Evolutionary conservation across 441 rosid species (phyloP).

Genomic region (Brassica balearica): DNA sequence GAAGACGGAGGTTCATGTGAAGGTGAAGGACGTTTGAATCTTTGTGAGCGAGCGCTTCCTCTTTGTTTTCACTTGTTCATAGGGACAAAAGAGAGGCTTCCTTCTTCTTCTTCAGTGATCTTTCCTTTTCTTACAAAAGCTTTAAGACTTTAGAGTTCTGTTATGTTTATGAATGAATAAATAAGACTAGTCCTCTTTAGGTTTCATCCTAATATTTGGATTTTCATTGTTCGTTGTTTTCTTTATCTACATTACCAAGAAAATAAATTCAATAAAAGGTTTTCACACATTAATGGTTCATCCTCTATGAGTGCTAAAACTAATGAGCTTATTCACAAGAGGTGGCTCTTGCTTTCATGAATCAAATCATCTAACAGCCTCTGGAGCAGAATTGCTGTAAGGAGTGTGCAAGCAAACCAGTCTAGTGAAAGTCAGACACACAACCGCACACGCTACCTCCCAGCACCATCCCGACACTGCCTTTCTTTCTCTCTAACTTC

Average conservation of each 20-base stretch:
- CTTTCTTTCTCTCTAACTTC: constrained; percentile 64
- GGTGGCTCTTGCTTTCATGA: not conserved
- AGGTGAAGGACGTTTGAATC: constrained; percentile 39
- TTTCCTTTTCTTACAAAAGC: not conserved
- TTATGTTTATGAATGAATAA: constrained; percentile 16
- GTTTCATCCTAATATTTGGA: constrained; percentile 35
- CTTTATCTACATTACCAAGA: constrained; percentile 2
- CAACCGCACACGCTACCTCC: constrained; percentile 75
- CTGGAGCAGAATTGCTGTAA: constrained; percentile 97
- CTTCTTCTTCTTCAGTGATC: not conserved
- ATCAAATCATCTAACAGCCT: constrained; percentile 75
- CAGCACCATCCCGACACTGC: constrained; percentile 63
- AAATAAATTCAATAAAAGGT: not conserved
- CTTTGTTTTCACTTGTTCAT: constrained; percentile 31
- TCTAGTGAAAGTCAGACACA: constrained; percentile 83
- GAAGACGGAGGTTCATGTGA: constrained; percentile 52
- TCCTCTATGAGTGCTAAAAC: not conserved
- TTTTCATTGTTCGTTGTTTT: constrained; percentile 31
- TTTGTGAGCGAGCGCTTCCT: constrained; percentile 16
- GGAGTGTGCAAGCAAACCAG: constrained; percentile 95
- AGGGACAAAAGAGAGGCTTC: constrained; percentile 25
- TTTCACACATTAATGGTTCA: not conserved
- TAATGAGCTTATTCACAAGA: constrained; percentile 1
- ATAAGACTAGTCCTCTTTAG: constrained; percentile 32
- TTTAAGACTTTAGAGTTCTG: constrained; percentile 14